Percentiles rank a stretch among this genome's conserved stretches.
These are phyloP conservation scores for Lizonia empirigonia DNA, from an alignment of 2,329 filamentous ascomycete genomes.

Conservation along the genomic window DNA sequence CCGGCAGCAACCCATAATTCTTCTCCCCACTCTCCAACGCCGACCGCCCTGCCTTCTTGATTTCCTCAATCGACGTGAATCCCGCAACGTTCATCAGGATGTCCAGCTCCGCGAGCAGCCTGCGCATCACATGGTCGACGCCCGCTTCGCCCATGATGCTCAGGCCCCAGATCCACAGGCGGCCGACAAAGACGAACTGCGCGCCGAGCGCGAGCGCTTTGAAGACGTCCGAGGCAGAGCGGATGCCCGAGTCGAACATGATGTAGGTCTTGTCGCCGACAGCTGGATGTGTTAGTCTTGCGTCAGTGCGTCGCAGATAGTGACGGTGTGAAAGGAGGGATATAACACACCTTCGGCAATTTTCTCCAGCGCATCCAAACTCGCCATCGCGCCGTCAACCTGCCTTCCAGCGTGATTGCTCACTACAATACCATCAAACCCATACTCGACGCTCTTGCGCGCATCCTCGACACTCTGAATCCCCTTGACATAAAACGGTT, in stretches of 20 bases:
- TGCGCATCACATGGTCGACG: slow-evolving; percentile 66
- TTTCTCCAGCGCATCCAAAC: slow-evolving; percentile 64
- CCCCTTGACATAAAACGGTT: slow-evolving; percentile 69
- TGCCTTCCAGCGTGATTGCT: slow-evolving; percentile 74
- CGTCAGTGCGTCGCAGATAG: not conserved
- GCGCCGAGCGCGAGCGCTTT: slow-evolving; percentile 67
- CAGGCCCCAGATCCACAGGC: slow-evolving; percentile 66
- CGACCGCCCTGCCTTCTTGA: slow-evolving; percentile 47
- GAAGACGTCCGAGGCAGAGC: slow-evolving; percentile 62
- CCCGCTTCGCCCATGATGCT: slow-evolving; percentile 65
- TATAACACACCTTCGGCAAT: slow-evolving; percentile 56
- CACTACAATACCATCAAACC: slow-evolving; percentile 70
- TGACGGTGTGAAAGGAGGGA: not conserved
- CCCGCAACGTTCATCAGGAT: slow-evolving; percentile 66
- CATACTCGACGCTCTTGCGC: slow-evolving; percentile 62
- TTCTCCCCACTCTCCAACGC: slow-evolving; percentile 37
- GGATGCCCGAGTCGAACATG: slow-evolving; percentile 66
- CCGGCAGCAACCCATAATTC: slow-evolving; percentile 29
- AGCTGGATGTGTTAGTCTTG: slow-evolving; percentile 34
- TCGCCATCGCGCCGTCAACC: slow-evolving; percentile 65
- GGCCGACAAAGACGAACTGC: slow-evolving; percentile 66
- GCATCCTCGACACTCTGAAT: slow-evolving; percentile 72
- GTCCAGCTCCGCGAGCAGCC: slow-evolving; percentile 66
- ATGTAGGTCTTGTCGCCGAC: slow-evolving; percentile 59
- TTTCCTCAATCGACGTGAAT: slow-evolving; percentile 59